phyloP scores from a whole-genome alignment of 768 basidiomycete genomes.

The Lactifluus pinguis region DNA sequence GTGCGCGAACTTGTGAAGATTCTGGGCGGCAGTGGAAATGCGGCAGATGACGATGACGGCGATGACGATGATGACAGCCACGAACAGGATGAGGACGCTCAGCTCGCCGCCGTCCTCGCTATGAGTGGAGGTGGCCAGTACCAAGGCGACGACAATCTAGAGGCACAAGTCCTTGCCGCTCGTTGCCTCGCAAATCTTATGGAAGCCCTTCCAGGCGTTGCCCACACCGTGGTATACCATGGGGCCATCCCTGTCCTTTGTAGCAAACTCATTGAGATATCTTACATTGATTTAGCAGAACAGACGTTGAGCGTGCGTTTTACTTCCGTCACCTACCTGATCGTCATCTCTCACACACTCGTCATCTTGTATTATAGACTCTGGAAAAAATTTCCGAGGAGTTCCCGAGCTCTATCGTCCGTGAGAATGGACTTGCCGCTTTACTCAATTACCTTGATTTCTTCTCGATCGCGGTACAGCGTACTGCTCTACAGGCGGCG shows the following conservation, averaged over 20 bases:
- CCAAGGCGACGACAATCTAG: conserved; percentile 79
- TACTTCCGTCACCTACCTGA: neutral
- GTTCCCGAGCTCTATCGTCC: conserved; percentile 90
- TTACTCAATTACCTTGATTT: conserved; percentile 95
- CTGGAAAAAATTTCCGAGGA: conserved; percentile 98
- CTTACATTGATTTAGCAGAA: conserved; percentile 96
- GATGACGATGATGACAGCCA: conserved; percentile 48
- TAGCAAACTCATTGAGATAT: conserved; percentile 94
- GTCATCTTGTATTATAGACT: conserved; percentile 45
- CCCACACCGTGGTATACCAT: conserved; percentile 95
- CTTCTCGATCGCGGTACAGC: conserved; percentile 95
- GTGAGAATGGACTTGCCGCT: conserved; percentile 90
- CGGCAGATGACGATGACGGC: conserved; percentile 65
- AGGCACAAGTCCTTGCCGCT: conserved; percentile 94
- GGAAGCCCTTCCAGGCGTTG: conserved; percentile 96
- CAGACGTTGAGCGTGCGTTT: conserved; percentile 90
- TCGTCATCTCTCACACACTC: conserved; percentile 14
- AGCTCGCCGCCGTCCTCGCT: conserved; percentile 79
- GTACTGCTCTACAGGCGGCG: conserved; percentile 92
- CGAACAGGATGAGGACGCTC: conserved; percentile 76
- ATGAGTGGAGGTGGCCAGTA: conserved; percentile 60
- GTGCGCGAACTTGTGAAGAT: conserved; percentile 89
- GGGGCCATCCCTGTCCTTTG: conserved; percentile 98
- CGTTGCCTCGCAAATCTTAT: conserved; percentile 95
- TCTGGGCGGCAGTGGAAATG: conserved; percentile 68